Percentiles rank a stretch among this genome's conserved stretches.
phyloP scores from a whole-genome alignment of 371 early-diverging fungal species.

The Mortierella sp. region DNA sequence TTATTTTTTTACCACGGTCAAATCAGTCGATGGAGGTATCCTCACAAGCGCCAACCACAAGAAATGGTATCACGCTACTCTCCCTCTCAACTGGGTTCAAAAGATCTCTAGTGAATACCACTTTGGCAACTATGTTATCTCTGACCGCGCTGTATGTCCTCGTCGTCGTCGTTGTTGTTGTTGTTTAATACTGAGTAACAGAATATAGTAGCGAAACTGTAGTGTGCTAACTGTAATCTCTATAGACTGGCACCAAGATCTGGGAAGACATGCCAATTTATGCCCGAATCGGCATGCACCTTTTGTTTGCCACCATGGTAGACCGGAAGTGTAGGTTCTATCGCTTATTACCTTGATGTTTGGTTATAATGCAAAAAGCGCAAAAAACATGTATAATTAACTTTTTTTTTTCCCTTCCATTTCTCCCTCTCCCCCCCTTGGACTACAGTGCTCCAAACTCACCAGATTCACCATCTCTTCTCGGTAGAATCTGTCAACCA shows the following conservation, averaged over 20 bases:
- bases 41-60: slow-evolving; percentile 50
- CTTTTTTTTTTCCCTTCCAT: too few relatives aligned
- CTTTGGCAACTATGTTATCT: slow-evolving; percentile 62
- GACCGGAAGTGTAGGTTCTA: slow-evolving; percentile 52
- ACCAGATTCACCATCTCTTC: slow-evolving; percentile 66
- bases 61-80: slow-evolving; percentile 39
- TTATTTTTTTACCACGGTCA: not conserved
- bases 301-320: slow-evolving; percentile 61
- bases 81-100: slow-evolving; percentile 53
- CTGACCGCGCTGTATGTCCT: slow-evolving; percentile 55
- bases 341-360: not conserved
- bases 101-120: slow-evolving; percentile 59
- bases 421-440: too few relatives aligned
- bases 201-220: not conserved
- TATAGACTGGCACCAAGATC: slow-evolving; percentile 58
- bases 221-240: not conserved
- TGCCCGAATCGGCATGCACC: slow-evolving; percentile 68
- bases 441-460: slow-evolving; percentile 59
- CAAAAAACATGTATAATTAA: too few relatives aligned
- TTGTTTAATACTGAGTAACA: not conserved
- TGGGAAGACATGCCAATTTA: slow-evolving; percentile 71
- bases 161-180: not conserved
- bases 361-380: not conserved
- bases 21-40: slow-evolving; percentile 52
- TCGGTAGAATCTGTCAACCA: slow-evolving; percentile 66